These are phyloP conservation scores for Chytriomyces sp. DNA, from an alignment of 192 early-diverging fungal species.

Conservation along the genomic window DNA sequence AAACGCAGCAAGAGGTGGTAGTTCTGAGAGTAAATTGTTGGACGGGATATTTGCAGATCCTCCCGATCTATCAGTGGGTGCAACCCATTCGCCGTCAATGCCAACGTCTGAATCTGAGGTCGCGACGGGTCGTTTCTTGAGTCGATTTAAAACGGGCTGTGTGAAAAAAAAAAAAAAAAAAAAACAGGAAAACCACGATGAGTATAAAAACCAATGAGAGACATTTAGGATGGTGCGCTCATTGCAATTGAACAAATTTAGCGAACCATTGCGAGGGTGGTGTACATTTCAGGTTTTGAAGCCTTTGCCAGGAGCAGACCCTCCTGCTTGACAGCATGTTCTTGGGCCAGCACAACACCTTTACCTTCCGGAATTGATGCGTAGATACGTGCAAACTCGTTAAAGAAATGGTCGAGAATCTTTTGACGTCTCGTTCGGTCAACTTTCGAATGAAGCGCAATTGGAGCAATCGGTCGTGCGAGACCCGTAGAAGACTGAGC, in stretches of 20 bases:
- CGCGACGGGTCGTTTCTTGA: constrained; percentile 64
- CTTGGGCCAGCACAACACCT: constrained; percentile 47
- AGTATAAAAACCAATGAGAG: too few species aligned
- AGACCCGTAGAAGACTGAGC: not conserved
- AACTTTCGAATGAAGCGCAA: constrained; percentile 38
- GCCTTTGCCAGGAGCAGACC: constrained; percentile 39
- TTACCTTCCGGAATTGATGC: constrained; percentile 27
- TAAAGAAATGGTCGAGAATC: constrained; percentile 41
- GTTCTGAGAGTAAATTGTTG: not conserved
- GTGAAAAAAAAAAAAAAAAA: too few species aligned
- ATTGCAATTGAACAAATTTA: not conserved
- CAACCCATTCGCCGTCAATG: constrained; percentile 65
- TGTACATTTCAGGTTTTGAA: constrained; percentile 52
- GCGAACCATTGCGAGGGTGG: constrained; percentile 35
- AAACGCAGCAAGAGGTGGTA: constrained; percentile 7
- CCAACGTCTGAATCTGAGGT: constrained; percentile 56
- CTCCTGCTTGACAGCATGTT: constrained; percentile 62
- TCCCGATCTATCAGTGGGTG: not conserved
- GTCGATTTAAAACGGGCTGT: constrained; percentile 47
- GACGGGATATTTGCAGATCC: not conserved
- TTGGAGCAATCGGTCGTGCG: constrained; percentile 4
- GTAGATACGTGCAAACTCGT: constrained; percentile 65
- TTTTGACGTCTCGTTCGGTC: constrained; percentile 43
- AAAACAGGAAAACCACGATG: too few species aligned
- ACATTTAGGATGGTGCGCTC: too few species aligned